Evolutionary conservation across 2,329 filamentous ascomycete species (phyloP).

Genomic region (Fusarium verticillioides): DNA sequence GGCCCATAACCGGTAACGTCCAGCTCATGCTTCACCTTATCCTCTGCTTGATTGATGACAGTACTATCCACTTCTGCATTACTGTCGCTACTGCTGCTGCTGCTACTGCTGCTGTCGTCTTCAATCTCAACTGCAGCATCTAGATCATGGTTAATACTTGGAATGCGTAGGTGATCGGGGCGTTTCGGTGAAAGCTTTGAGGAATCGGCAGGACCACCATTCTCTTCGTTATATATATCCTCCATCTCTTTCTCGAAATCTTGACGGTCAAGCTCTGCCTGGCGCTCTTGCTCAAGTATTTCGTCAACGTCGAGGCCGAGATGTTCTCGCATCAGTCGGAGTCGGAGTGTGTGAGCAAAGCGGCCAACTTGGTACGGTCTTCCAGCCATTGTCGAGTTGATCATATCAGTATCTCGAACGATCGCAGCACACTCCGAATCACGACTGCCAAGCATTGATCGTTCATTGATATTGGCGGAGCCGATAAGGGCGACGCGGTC

Average conservation of each 20-base stretch:
- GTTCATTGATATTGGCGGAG: constrained; percentile 98
- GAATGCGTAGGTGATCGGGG: constrained; percentile 39
- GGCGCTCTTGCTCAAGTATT: constrained; percentile 81
- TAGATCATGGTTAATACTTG: constrained; percentile 79
- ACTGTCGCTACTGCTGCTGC: constrained; percentile 2
- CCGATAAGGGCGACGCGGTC: constrained; percentile 94
- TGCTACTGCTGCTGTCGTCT: constrained; percentile 22
- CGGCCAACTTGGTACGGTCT: constrained; percentile 88
- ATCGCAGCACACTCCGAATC: constrained; percentile 94
- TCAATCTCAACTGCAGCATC: constrained; percentile 53
- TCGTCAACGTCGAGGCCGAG: constrained; percentile 95
- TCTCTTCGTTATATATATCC: constrained; percentile 67
- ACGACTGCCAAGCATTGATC: constrained; percentile 90
- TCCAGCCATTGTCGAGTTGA: constrained; percentile 91
- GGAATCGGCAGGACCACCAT: constrained; percentile 40
- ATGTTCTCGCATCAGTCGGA: constrained; percentile 96
- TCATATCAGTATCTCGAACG: constrained; percentile 91
- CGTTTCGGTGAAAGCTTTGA: constrained; percentile 50
- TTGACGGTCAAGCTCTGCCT: constrained; percentile 71
- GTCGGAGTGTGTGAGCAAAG: constrained; percentile 91
- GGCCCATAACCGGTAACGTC: constrained; percentile 83
- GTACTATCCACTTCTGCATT: constrained; percentile 4
- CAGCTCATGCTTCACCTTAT: constrained; percentile 71
- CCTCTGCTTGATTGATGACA: constrained; percentile 57
- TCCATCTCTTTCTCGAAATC: constrained; percentile 70